Evolutionary conservation across 1,139 yeast species (phyloP), one percentile per base, ranked within the genome.

Genomic region (Nakaseomyces nivariensis): DNA sequence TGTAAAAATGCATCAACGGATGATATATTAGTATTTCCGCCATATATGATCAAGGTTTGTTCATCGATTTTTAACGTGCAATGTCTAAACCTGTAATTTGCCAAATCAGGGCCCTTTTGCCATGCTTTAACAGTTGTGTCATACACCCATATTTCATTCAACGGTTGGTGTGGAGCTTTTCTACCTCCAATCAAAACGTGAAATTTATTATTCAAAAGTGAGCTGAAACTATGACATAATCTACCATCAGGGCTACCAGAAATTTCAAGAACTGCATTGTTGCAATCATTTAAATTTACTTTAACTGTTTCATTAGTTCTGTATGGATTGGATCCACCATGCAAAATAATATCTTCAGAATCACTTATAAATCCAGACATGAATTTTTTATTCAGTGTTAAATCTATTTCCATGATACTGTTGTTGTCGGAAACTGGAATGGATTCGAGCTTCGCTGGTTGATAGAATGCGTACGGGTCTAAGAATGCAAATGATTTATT

Each of bases 141-240:
- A 10, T 53, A 49, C 5, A 64, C 13, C 78, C 78, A 77, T 41
- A 70, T 62, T 48, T 77, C 81, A 3, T 57, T 45, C 38, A 78
- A 63, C 0, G 71, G 67, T 8, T 65, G 63, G 1, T 76, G 74
- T 0, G 95, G 95, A 6, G 80, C 73, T 3, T 76, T 69, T 54
- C 95, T 72, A 3, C 95, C 95, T 3, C 94, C 95, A 31, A 78
- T 68, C n/a, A 84, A 55, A 3, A 82, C 52, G 0, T 69, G 54
- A 1, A 53, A 55, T 0, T 61, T 59, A 26, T 29, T 36, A 5
- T 62, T 58, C 1, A 60, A 56, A 1, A 78, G 49, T 0, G 61
- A 52, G 0, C 78, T 73, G 27, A 79, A 56, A 0, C 79, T 69
- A 57, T 85, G 90, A 54, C 85, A 76, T 78, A 82, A 77, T 51